Evolutionary conservation across 257 asterid genomes (phyloP), one percentile per base, ranked within the genome.

Genomic region (Solanum piurae): DNA sequence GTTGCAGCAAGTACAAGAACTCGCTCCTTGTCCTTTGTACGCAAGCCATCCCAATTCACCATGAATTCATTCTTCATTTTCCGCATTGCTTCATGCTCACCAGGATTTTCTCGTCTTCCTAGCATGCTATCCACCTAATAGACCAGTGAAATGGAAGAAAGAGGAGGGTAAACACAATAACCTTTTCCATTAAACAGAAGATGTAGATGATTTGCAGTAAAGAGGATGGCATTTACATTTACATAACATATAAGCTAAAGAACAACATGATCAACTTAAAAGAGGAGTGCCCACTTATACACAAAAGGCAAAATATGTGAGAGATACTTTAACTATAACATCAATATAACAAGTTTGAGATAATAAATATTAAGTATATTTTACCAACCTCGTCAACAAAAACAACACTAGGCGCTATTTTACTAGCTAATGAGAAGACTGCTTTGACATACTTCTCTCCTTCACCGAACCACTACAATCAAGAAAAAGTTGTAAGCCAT

Each of bases 81-180:
- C 89, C 98, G 97, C 99, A 96, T 96, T 76, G 98, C 98, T 94
- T 94, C 99, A 91, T 96, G 98, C 92, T 96, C 98, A 34, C 99
- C 98, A 10, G 99, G 98, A 89, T 93, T 96, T 93, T 95, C 99
- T 75, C 99, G 95, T 90, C 99, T 93, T 88, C 99, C 99, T 87
- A 96, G 89, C 99, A 96, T 96, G 91, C 98, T 96, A 93, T 96
- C 99, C 44, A 96, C 98, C 99, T 96, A 77, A 80, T 80, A 80
- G 83, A 64, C 10, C 87, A 58, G 84, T 71, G 44, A 72, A 37
- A 88, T 27, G 79, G 29, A 62, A 62, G 31, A 9, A 34, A 25
- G 86, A 8, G 55, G 83, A 69, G 29, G 69, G 42, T 29, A 46
- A 27, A 80, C 85, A 77, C 36, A 79, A 44, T 4, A 80, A 62